Conservation (phyloP, 2,329 filamentous ascomycete species). For the Verticillium longisporum region DNA sequence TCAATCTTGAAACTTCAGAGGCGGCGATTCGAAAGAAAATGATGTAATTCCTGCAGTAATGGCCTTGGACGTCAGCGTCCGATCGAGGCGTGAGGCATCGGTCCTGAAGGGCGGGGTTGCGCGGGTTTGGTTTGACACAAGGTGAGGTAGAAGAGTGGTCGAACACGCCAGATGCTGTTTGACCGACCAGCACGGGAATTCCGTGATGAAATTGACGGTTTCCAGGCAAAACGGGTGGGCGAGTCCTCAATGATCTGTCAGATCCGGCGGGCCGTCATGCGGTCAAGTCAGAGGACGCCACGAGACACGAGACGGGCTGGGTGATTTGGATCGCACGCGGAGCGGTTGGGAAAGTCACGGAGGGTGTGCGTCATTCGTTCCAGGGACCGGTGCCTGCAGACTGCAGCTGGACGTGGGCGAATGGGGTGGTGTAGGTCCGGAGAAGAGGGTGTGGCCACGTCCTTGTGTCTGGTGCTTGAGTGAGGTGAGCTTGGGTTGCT, state of each 20-base stretch:
- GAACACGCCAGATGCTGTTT: too few species aligned
- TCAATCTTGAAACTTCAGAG: too few species aligned
- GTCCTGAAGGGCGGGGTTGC: not conserved
- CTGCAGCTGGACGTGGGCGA: not conserved
- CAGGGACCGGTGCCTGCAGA: not conserved
- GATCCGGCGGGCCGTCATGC: constrained; percentile 8
- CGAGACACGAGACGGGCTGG: constrained; percentile 7
- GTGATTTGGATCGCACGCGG: not conserved
- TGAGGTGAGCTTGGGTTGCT: not conserved
- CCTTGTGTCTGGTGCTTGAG: not conserved
- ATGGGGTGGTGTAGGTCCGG: not conserved
- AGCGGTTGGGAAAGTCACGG: not conserved
- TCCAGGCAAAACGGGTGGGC: not conserved
- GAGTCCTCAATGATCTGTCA: not conserved
- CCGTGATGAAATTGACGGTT: not conserved
- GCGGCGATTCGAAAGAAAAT: constrained; percentile 1
- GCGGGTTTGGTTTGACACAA: not conserved
- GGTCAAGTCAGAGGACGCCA: constrained; percentile 14
- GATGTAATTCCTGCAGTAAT: not conserved
- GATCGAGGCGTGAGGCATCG: not conserved
- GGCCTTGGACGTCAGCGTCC: constrained; percentile 3
- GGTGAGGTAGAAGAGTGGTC: not conserved
- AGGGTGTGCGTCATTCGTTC: not conserved
- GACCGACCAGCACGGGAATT: constrained; percentile 2
- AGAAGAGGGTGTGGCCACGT: not conserved